Conservation (phyloP, 1,284 basidiomycete genomes). For the Sanguinoderma infundibulare region DNA sequence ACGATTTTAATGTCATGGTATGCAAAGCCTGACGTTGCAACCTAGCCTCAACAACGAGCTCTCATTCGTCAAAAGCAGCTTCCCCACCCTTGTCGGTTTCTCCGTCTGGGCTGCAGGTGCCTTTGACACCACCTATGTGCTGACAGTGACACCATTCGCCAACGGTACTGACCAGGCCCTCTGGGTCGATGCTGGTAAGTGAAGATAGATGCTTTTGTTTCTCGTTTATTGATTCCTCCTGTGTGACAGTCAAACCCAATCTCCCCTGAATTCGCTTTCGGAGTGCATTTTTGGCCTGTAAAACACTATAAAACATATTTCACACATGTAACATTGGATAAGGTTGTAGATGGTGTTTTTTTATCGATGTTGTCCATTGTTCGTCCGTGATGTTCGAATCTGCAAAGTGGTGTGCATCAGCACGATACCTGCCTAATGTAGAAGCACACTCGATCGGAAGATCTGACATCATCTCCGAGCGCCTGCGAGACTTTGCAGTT, state of each 20-base stretch:
- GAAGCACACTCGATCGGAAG: no score
- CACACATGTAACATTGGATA: background rate
- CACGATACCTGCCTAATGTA: no score
- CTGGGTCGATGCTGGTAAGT: constrained; percentile 37
- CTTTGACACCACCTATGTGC: constrained; percentile 43
- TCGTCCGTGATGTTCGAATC: no score
- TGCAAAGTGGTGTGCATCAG: no score
- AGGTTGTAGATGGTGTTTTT: no score
- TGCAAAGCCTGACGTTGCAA: background rate
- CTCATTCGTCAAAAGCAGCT: constrained; percentile 51
- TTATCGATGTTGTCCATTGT: no score
- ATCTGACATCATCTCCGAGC: constrained; percentile 15
- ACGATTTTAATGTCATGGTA: background rate
- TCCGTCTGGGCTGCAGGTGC: constrained; percentile 50
- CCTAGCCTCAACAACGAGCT: constrained; percentile 47
- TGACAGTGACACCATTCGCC: constrained; percentile 40
- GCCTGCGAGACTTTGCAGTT: background rate
- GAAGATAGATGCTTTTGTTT: background rate
- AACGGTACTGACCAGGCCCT: constrained; percentile 44
- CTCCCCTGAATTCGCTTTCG: constrained; percentile 6
- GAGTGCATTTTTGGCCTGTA: constrained; percentile 5
- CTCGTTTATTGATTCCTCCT: background rate
- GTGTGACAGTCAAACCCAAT: constrained; percentile 18
- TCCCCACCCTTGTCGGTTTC: constrained; percentile 51
- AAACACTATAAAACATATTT: background rate